These are phyloP conservation scores for Phytophthora europaea DNA, from an alignment of 352 stramenopile species.

Conservation along the genomic window DNA sequence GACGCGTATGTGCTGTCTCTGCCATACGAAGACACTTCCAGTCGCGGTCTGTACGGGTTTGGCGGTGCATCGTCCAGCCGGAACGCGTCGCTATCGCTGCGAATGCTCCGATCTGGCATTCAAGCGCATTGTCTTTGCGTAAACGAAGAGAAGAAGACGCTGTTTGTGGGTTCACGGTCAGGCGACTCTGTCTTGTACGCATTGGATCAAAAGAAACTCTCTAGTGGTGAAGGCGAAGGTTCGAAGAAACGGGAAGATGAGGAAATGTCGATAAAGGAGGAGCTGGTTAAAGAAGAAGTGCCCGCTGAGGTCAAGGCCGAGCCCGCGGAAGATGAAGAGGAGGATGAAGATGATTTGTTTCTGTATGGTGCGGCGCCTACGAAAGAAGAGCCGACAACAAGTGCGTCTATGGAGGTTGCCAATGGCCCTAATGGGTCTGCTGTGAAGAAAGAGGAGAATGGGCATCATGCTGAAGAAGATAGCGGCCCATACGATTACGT, in stretches of 20 bases:
- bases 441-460: slow-evolving; percentile 29
- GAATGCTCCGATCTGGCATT: slow-evolving; percentile 59
- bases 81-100: slow-evolving; percentile 58
- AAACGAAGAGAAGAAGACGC: slow-evolving; percentile 66
- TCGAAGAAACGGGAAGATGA: slow-evolving; percentile 27
- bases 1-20: slow-evolving; percentile 75
- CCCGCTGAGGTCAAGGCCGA: slow-evolving; percentile 24
- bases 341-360: slow-evolving; percentile 84
- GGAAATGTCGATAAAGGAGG: slow-evolving; percentile 36
- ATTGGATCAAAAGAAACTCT: slow-evolving; percentile 51
- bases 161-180: slow-evolving; percentile 86
- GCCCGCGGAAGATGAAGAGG: slow-evolving; percentile 45
- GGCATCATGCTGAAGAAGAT: slow-evolving; percentile 13
- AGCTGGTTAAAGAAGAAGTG: slow-evolving; percentile 29
- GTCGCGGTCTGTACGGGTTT: slow-evolving; percentile 44
- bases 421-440: slow-evolving; percentile 19
- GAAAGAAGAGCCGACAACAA: slow-evolving; percentile 32
- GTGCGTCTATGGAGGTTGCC: neutral
- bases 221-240: slow-evolving; percentile 27
- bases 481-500: slow-evolving; percentile 57
- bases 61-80: slow-evolving; percentile 28
- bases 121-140: slow-evolving; percentile 70
- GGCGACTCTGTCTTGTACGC: slow-evolving; percentile 83
- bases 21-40: slow-evolving; percentile 64
- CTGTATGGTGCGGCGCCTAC: slow-evolving; percentile 65